Conservation (phyloP, 2,329 filamentous ascomycete genomes). For the Leptodontidium sp. region DNA sequence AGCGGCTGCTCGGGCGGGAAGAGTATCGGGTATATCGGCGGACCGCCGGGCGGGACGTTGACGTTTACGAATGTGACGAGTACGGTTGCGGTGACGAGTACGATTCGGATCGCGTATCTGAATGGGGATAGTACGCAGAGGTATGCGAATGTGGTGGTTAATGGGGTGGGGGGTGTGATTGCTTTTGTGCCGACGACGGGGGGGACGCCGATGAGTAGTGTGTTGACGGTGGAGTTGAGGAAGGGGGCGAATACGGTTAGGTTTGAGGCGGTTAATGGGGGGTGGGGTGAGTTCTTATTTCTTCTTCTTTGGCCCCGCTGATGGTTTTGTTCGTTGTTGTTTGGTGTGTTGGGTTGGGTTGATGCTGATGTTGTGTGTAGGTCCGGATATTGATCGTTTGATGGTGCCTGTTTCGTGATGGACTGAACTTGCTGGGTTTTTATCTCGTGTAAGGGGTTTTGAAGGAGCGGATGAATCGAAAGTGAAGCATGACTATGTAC, state of each 20-base stretch:
- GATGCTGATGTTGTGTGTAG: conserved; percentile 40
- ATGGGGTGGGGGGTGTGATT: conserved; percentile 58
- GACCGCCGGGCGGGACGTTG: conserved; percentile 54
- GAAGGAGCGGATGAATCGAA: conserved; percentile 1
- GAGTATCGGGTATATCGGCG: conserved; percentile 64
- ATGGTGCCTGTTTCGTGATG: conserved; percentile 57
- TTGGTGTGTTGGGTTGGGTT: neutral
- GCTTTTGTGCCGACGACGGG: conserved; percentile 62
- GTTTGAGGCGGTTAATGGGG: conserved; percentile 52
- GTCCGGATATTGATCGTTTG: conserved; percentile 61
- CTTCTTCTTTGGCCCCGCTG: neutral
- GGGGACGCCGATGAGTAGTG: conserved; percentile 55
- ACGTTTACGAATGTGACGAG: conserved; percentile 57
- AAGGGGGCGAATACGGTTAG: conserved; percentile 58
- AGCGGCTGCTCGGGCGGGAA: conserved; percentile 58
- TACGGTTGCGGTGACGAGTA: conserved; percentile 54
- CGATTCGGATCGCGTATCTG: conserved; percentile 61
- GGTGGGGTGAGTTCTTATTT: conserved; percentile 48
- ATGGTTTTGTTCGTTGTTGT: neutral
- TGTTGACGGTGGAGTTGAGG: conserved; percentile 57
- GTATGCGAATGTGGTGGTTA: conserved; percentile 63
- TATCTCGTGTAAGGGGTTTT: neutral
- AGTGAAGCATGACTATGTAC: neutral
- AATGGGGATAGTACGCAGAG: conserved; percentile 63
- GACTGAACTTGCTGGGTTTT: neutral